Conservation (phyloP, 768 basidiomycete species). For the Naganishia vaughanmartiniae region DNA sequence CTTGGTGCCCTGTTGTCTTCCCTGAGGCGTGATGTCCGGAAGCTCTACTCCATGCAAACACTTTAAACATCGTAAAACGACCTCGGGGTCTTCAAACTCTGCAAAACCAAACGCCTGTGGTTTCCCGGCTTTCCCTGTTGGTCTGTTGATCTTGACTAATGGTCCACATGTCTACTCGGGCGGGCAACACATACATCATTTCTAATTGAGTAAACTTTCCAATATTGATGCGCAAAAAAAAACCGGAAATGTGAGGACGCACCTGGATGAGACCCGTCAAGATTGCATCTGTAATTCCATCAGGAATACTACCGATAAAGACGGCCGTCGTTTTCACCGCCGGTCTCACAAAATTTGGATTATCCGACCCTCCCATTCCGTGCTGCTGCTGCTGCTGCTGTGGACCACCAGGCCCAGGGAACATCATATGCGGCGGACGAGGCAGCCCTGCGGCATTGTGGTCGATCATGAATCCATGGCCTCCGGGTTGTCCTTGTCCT, state of each 20-base stretch:
- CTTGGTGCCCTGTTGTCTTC: conserved; percentile 57
- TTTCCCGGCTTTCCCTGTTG: conserved; percentile 87
- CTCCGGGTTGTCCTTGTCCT: conserved; percentile 4
- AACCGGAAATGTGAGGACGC: conserved; percentile 48
- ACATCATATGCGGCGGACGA: conserved; percentile 32
- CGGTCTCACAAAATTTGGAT: conserved; percentile 41
- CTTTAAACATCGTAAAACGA: conserved; percentile 71
- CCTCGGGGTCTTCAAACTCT: conserved; percentile 89
- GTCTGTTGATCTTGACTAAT: conserved; percentile 83
- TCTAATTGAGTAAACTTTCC: background rate
- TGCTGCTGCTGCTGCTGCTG: too few species aligned
- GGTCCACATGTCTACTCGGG: conserved; percentile 75
- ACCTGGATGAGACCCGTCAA: conserved; percentile 75
- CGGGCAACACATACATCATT: background rate
- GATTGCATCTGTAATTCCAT: conserved; percentile 80
- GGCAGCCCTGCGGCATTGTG: conserved; percentile 34
- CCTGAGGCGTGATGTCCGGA: conserved; percentile 57
- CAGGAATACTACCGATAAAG: conserved; percentile 93
- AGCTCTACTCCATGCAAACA: conserved; percentile 66
- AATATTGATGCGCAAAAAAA: background rate
- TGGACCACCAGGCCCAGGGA: background rate
- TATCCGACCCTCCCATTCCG: conserved; percentile 26
- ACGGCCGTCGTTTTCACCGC: conserved; percentile 65
- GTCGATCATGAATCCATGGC: conserved; percentile 5
- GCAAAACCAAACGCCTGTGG: conserved; percentile 97